Evolutionary conservation across 2,329 filamentous ascomycete genomes (phyloP), one percentile per base, ranked within the genome.

Genomic region (Diaporthe sp.): DNA sequence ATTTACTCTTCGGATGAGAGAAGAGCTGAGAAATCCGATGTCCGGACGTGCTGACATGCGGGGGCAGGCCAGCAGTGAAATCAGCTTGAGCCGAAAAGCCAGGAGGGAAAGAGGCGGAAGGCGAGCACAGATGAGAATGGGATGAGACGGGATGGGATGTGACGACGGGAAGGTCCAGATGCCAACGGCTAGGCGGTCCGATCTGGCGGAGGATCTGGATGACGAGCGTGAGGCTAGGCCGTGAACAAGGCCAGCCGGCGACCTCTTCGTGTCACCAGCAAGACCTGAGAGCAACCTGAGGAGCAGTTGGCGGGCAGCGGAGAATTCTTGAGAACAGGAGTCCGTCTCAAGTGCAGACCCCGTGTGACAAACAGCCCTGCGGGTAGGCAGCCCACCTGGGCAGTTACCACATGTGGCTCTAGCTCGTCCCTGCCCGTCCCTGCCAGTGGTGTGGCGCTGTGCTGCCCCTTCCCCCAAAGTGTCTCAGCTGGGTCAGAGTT

Each of bases 301-400:
- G 9, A 28, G 58, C 25, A 7, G 51, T 4, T 28, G 25, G 55
- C 31, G 31, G 31, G 31, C 4, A 39, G 31, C 49, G 65, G 65
- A 42, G 34, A 55, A 70, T 55, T 70, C 49, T 55, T 70, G 65
- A 55, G 49, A 17, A 28, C 47, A 70, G 47, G 65, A 70, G 65
- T 12, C 42, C 44, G 65, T 70, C 65, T 70, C 65, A 70, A 70
- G 65, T 68, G 31, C 63, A 37, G 25, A 17, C 60, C 60, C 60
- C 25, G 25, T 65, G 60, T 60, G 34, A 60, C 57, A 60, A 39
- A 39, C 57, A 39, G 60, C 25, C 37, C 37, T 55, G 25, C 6
- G n/a, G 25, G 51, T 55, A 25, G 51, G 51, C 25, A 42, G 58
- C 13, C 37, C 58, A 61, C 58, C 39, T 22, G 60, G 39, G n/a